These are phyloP conservation scores for Rhodosporidiobolus odoratus DNA, from an alignment of 768 basidiomycete species.

Conservation along the genomic window DNA sequence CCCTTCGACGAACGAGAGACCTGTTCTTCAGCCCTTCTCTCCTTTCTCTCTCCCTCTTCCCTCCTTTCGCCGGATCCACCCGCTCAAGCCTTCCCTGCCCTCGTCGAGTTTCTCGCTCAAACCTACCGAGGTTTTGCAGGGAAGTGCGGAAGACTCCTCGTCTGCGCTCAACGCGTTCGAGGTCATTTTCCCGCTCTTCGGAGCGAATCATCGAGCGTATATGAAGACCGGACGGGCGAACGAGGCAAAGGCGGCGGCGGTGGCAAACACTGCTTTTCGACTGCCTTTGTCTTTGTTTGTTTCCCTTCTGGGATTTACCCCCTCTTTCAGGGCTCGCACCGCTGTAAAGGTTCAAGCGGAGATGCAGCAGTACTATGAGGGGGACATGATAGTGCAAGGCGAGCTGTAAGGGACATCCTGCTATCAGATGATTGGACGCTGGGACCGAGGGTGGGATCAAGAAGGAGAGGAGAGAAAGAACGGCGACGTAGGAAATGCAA, in stretches of 20 bases:
- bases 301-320: background rate
- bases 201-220: background rate
- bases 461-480: no score
- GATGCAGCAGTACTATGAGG: background rate
- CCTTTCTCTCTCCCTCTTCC: background rate
- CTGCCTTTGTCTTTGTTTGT: no score
- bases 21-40: background rate
- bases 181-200: no score
- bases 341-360: background rate
- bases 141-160: background rate
- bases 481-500: no score
- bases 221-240: background rate
- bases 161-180: background rate
- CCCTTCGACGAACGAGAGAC: background rate
- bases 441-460: no score
- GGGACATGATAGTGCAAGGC: no score
- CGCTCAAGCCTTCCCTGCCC: constrained; percentile 3
- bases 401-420: no score
- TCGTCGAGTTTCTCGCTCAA: background rate
- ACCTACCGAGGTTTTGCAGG: background rate
- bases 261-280: background rate
- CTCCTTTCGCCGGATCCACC: background rate
- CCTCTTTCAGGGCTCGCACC: constrained; percentile 1
- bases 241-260: background rate
- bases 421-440: no score